A percentile compares a stretch with the other conserved stretches of the same genome.
These are phyloP conservation scores for Manihot esculenta DNA, from an alignment of 441 rosid genomes.

Conservation along the genomic window DNA sequence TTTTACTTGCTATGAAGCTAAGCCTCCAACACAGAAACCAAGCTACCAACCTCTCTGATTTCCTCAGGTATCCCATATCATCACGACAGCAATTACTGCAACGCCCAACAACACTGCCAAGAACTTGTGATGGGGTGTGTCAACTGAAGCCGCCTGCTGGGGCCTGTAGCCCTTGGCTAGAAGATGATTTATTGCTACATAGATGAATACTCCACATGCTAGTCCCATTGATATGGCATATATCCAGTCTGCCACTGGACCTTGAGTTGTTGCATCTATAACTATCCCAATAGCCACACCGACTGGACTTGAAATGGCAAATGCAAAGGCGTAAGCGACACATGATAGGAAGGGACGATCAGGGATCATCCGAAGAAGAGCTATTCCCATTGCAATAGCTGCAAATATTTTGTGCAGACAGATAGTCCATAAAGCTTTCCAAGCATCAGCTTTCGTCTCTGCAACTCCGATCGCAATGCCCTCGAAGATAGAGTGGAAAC, in stretches of 20 bases:
- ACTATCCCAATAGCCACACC: conserved; percentile 78
- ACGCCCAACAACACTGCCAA: conserved; percentile 63
- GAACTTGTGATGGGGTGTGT: conserved; percentile 50
- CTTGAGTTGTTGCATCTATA: conserved; percentile 76
- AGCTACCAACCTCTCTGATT: not conserved
- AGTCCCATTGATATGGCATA: conserved; percentile 78
- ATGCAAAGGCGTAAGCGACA: conserved; percentile 60
- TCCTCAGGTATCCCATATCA: conserved; percentile 73
- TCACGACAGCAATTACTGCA: conserved; percentile 67
- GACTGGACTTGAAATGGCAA: conserved; percentile 73
- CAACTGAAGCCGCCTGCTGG: conserved; percentile 29
- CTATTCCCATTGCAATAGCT: conserved; percentile 85
- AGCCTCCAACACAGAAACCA: not conserved
- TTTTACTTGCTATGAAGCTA: conserved; percentile 1
- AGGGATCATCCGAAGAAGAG: conserved; percentile 79
- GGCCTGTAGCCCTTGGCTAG: conserved; percentile 67
- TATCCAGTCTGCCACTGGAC: conserved; percentile 67
- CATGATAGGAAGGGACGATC: conserved; percentile 66
- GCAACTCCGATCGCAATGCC: conserved; percentile 87
- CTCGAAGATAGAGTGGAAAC: conserved; percentile 86
- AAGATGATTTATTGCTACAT: conserved; percentile 75
- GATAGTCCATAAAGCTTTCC: conserved; percentile 87
- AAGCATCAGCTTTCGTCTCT: conserved; percentile 56
- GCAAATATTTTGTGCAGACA: conserved; percentile 80
- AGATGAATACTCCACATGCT: conserved; percentile 80